phyloP scores from a whole-genome alignment of 2,329 filamentous ascomycete genomes.

The Cercospora sp. region DNA sequence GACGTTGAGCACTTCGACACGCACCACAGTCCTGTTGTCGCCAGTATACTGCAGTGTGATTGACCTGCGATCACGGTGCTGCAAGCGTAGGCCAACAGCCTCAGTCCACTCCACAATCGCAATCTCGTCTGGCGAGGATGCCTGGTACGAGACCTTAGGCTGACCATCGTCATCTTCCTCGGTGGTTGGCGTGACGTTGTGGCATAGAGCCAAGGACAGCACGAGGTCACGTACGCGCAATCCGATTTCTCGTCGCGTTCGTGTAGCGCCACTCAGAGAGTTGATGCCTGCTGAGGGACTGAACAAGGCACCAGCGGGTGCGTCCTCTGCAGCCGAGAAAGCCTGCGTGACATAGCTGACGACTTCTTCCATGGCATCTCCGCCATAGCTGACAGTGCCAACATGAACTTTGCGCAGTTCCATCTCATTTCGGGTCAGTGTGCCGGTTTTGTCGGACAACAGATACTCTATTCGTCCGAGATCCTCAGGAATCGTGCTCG shows the following conservation, averaged over 20 bases:
- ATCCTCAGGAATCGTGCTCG: slow-evolving; percentile 96
- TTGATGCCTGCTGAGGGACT: slow-evolving; percentile 73
- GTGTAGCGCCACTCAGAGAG: slow-evolving; percentile 58
- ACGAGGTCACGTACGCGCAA: slow-evolving; percentile 91
- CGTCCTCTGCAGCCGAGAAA: slow-evolving; percentile 57
- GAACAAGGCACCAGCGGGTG: slow-evolving; percentile 53
- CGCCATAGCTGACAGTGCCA: slow-evolving; percentile 95
- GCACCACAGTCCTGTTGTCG: slow-evolving; percentile 72
- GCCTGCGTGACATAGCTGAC: slow-evolving; percentile 80
- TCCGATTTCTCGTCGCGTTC: slow-evolving; percentile 89
- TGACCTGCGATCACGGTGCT: slow-evolving; percentile 80
- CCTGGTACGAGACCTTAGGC: slow-evolving; percentile 83
- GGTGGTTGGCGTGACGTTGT: slow-evolving; percentile 91
- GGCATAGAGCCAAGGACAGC: slow-evolving; percentile 86
- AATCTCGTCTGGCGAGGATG: slow-evolving; percentile 96
- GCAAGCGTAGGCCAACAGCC: slow-evolving; percentile 79
- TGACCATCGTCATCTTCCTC: slow-evolving; percentile 76
- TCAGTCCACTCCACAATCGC: slow-evolving; percentile 97
- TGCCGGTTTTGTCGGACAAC: slow-evolving; percentile 97
- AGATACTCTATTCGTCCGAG: slow-evolving; percentile 94
- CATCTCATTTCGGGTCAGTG: slow-evolving; percentile 79
- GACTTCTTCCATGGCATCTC: slow-evolving; percentile 98
- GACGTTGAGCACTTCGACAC: slow-evolving; percentile 84
- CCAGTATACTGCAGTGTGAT: slow-evolving; percentile 80
- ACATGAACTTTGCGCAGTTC: slow-evolving; percentile 99